A percentile compares a stretch with the other conserved stretches of the same genome.
Conservation (phyloP, 2,329 filamentous ascomycete genomes). For the Pezicula neosporulosa region DNA sequence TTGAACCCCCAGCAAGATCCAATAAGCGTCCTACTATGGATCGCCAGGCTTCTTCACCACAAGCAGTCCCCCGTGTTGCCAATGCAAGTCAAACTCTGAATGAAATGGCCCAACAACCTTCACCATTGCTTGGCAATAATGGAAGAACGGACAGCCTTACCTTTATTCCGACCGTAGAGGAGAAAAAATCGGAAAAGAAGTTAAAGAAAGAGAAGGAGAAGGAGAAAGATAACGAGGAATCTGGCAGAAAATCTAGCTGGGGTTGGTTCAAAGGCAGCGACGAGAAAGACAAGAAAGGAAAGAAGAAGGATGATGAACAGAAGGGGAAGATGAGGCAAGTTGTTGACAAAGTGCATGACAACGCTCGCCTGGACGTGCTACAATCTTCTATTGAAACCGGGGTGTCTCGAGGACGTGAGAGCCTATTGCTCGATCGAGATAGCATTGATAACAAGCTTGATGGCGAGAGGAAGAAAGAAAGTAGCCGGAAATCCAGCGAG, state of each 20-base stretch:
- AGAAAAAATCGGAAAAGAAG: conserved; percentile 72
- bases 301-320: conserved; percentile 55
- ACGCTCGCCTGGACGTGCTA: conserved; percentile 77
- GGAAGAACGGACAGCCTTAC: conserved; percentile 75
- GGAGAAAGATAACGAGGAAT: conserved; percentile 60
- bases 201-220: conserved; percentile 74
- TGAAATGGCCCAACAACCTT: conserved; percentile 62
- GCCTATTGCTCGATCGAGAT: conserved; percentile 78
- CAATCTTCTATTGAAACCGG: conserved; percentile 80
- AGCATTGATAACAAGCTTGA: conserved; percentile 67
- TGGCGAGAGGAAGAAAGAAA: conserved; percentile 80
- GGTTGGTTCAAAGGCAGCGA: conserved; percentile 78
- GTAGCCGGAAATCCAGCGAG: conserved; percentile 66
- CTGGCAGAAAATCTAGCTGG: conserved; percentile 74
- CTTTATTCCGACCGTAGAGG: conserved; percentile 77
- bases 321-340: conserved; percentile 65
- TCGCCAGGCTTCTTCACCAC: conserved; percentile 24
- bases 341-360: conserved; percentile 65
- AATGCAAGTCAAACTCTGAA: conserved; percentile 32
- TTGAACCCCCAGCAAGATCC: conserved; percentile 46
- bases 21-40: conserved; percentile 35
- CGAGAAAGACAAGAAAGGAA: conserved; percentile 70
- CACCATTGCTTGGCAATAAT: conserved; percentile 66
- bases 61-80: conserved; percentile 16
- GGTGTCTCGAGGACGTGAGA: conserved; percentile 67